A percentile compares a stretch with the other conserved stretches of the same genome.
These are phyloP conservation scores for Trichoderma asperellum DNA, from an alignment of 2,329 filamentous ascomycete species.

Conservation along the genomic window DNA sequence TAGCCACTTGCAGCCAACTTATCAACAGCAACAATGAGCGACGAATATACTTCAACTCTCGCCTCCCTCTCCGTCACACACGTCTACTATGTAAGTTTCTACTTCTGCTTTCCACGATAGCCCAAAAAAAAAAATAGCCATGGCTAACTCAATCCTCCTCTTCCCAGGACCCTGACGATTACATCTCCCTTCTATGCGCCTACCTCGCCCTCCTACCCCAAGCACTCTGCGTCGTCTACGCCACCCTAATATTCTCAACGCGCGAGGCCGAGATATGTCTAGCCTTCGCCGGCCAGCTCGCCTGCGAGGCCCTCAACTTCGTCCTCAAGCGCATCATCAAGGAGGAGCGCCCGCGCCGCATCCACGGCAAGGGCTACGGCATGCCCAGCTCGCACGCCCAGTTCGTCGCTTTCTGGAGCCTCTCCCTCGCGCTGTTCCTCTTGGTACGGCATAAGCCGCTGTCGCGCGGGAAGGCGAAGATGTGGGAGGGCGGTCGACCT, in stretches of 20 bases:
- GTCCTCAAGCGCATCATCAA: conserved; percentile 86
- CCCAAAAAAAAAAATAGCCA: background rate
- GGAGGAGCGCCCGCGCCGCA: conserved; percentile 83
- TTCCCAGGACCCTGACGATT: conserved; percentile 80
- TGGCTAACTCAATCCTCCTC: background rate
- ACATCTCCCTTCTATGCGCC: conserved; percentile 83
- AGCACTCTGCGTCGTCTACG: conserved; percentile 86
- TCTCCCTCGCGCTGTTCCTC: conserved; percentile 83
- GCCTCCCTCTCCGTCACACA: conserved; percentile 93
- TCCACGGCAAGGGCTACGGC: conserved; percentile 91
- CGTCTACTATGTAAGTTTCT: conserved; percentile 80
- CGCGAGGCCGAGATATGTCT: conserved; percentile 87
- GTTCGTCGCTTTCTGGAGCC: conserved; percentile 88
- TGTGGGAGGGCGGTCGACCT: conserved; percentile 43
- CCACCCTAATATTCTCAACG: conserved; percentile 85
- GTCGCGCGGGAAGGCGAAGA: background rate
- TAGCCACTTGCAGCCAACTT: background rate
- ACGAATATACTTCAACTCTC: conserved; percentile 56
- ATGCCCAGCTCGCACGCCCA: conserved; percentile 96
- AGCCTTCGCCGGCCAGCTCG: conserved; percentile 90
- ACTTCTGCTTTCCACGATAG: background rate
- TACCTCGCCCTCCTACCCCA: conserved; percentile 95
- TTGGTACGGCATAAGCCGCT: conserved; percentile 74
- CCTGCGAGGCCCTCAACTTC: conserved; percentile 91
- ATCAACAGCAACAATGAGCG: conserved; percentile 34